A percentile compares a stretch with the other conserved stretches of the same genome.
Conservation (phyloP, 2,329 filamentous ascomycete genomes). For the Stagonosporopsis chrysanthemi region DNA sequence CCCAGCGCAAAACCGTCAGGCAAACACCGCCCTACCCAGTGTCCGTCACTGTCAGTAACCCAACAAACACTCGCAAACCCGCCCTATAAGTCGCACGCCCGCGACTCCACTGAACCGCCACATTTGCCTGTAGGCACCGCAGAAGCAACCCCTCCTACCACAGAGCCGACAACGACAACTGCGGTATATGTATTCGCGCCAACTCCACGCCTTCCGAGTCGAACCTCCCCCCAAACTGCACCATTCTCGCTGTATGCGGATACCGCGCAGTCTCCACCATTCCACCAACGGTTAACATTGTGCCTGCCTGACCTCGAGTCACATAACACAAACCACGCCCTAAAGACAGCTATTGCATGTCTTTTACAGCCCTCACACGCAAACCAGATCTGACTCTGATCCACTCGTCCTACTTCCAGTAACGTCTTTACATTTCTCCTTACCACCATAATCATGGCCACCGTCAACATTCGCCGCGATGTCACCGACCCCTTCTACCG, state of each 20-base stretch:
- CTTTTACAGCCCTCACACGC: slow-evolving; percentile 65
- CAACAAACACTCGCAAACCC: slow-evolving; percentile 23
- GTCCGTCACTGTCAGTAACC: slow-evolving; percentile 31
- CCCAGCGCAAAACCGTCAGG: slow-evolving; percentile 31
- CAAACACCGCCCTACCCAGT: slow-evolving; percentile 27
- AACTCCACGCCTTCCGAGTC: slow-evolving; percentile 92
- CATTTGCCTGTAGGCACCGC: slow-evolving; percentile 36
- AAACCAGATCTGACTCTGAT: slow-evolving; percentile 33
- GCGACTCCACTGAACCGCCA: slow-evolving; percentile 47
- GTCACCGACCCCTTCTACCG: slow-evolving; percentile 99
- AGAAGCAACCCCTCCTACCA: slow-evolving; percentile 42
- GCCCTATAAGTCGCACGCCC: slow-evolving; percentile 33
- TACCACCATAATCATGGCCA: slow-evolving; percentile 80
- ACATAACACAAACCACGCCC: slow-evolving; percentile 37
- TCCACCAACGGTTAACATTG: slow-evolving; percentile 88
- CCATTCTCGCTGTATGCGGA: slow-evolving; percentile 94
- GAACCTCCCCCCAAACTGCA: slow-evolving; percentile 94
- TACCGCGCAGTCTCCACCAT: slow-evolving; percentile 88
- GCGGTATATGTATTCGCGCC: slow-evolving; percentile 99
- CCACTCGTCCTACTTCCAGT: slow-evolving; percentile 9
- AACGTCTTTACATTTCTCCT: slow-evolving; percentile 36
- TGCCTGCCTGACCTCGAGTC: slow-evolving; percentile 49
- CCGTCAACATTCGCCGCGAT: slow-evolving; percentile 96
- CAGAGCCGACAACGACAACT: slow-evolving; percentile 45
- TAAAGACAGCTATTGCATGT: slow-evolving; percentile 63